phyloP scores from a whole-genome alignment of 176 grass and related monocot species.

The Hordeum vulgare region MorexV3_pseudomolecules_assembly NC_058523.1:401807527-401808026 shows the following conservation, averaged over 20 bases:
- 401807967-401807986: not conserved
- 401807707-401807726: not conserved
- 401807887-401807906: not conserved
- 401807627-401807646: constrained; percentile 24
- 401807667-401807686: not conserved
- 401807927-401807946: not conserved
- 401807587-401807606: not conserved
- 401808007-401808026: no score
- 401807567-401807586: not conserved
- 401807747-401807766: not conserved
- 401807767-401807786: no score
- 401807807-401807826: no score
- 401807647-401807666: constrained; percentile 2
- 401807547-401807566: not conserved
- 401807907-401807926: not conserved
- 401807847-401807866: not conserved
- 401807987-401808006: no score
- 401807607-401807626: not conserved
- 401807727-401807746: not conserved
- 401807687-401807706: not conserved
- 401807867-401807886: not conserved
- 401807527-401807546: not conserved
- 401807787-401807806: no score
- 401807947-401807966: not conserved
- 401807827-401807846: no score